Percentiles rank a stretch among this genome's conserved stretches.
These are phyloP conservation scores for Prunus mira DNA, from an alignment of 306 rosid species.

Conservation along the genomic window DNA sequence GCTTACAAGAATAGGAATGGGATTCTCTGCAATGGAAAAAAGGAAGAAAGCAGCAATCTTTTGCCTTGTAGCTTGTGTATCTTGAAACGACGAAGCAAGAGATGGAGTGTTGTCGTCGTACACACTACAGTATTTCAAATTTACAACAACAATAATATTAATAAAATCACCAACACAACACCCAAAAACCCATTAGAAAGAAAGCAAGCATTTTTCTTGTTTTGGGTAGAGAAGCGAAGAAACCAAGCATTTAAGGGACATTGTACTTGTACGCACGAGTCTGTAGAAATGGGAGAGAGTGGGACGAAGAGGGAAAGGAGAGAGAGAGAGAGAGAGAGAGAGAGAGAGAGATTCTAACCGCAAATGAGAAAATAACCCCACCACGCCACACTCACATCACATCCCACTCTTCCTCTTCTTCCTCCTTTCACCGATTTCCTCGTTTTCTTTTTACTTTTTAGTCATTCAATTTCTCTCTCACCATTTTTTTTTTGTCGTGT, in stretches of 20 bases:
- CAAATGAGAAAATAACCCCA: background rate
- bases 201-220: background rate
- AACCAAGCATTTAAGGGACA: too few relatives aligned
- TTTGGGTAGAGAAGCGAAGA: background rate
- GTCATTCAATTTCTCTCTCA: too few relatives aligned
- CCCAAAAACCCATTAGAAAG: background rate
- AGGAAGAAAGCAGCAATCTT: conserved; percentile 37
- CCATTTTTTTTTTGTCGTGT: too few relatives aligned
- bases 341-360: background rate
- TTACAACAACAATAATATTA: background rate
- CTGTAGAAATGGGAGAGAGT: background rate
- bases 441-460: background rate
- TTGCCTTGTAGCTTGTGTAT: conserved; percentile 11
- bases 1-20: conserved; percentile 39
- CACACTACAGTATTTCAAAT: background rate
- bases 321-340: too few relatives aligned
- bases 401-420: too few relatives aligned
- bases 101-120: conserved; percentile 51
- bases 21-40: conserved; percentile 28
- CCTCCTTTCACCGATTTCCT: background rate
- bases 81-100: conserved; percentile 46
- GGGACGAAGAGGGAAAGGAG: background rate
- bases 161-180: background rate
- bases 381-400: background rate
- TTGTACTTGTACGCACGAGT: too few relatives aligned